Base-by-base conservation (phyloP, 257 asterid species). In the Capsicum baccatum region DNA sequence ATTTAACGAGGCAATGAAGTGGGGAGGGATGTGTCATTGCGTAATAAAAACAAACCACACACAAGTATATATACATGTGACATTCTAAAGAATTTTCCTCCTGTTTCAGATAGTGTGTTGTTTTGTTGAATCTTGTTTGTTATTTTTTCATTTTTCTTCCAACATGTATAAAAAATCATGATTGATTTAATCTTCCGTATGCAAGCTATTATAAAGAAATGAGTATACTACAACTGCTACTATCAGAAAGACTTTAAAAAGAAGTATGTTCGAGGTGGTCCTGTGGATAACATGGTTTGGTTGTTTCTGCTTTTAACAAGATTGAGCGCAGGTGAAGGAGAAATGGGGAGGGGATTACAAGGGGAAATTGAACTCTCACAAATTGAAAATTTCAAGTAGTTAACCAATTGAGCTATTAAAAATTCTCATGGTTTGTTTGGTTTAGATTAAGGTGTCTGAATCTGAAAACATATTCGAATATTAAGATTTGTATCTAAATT, bases 91-190 rank as follows among this genome's bases (percentile, higher is more conserved):
- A 16, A 16, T 4, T 42, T 69, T 39, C 16, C 79, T 69, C 7
- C 26, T 69, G 54, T 69, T 69, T 69, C 33, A 39, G 55, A 69
- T 39, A 16, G 78, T 7, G 2, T 37, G 12, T 37, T 69, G 54
- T 16, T 69, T 39, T 69, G 78, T 39, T 69, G 78, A 69, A 69
- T 39, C 55, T 69, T 69, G 15, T 69, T 69, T 16, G 33, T 42
- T 42, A 39, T 69, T 69, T 69, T 56, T 42, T 4, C 55, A 16
- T 69, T 60, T 3, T 19, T 16, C 33, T 42, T 15, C 8, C 35
- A 16, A 37, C 50, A 68, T 68, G 3, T 37, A 14, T 37, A 37
- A 39, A 17, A 68, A 14, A 6, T 37, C 37, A 37, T 37, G 79
- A 69, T 39, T 39, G 15, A 15, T 69, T 17, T 10, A 63, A 10